phyloP scores from a whole-genome alignment of 345 rosid genomes.

The Moricandia moricandioides region DNA sequence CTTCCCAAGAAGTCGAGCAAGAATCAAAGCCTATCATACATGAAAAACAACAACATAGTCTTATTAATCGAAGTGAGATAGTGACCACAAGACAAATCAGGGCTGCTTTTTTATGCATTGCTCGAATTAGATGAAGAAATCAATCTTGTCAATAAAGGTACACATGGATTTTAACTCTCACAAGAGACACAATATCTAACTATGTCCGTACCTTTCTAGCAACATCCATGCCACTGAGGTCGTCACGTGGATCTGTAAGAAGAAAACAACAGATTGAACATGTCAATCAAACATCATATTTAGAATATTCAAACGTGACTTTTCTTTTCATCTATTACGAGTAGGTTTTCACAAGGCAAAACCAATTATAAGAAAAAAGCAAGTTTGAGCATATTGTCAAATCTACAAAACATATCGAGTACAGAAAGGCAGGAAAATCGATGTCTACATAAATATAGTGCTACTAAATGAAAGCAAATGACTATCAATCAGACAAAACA shows the following conservation, averaged over 20 bases:
- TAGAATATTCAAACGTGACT: neutral
- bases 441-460: neutral
- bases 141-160: neutral
- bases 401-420: neutral
- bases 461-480: slow-evolving; percentile 20
- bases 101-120: neutral
- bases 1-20: slow-evolving; percentile 85
- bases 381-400: neutral
- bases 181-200: neutral
- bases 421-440: neutral
- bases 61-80: neutral
- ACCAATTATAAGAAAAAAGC: neutral
- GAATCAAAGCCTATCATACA: slow-evolving; percentile 72
- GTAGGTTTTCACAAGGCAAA: slow-evolving; percentile 1
- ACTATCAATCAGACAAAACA: slow-evolving; percentile 8
- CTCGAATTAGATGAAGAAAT: neutral
- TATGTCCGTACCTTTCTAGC: slow-evolving; percentile 73
- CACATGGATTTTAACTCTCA: neutral
- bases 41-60: slow-evolving; percentile 13
- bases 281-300: slow-evolving; percentile 14
- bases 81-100: neutral
- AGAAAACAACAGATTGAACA: neutral
- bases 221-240: slow-evolving; percentile 94
- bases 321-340: slow-evolving; percentile 10
- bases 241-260: slow-evolving; percentile 92